phyloP scores from a whole-genome alignment of 1,284 basidiomycete species.

The Sphaerobolus stellatus region DNA sequence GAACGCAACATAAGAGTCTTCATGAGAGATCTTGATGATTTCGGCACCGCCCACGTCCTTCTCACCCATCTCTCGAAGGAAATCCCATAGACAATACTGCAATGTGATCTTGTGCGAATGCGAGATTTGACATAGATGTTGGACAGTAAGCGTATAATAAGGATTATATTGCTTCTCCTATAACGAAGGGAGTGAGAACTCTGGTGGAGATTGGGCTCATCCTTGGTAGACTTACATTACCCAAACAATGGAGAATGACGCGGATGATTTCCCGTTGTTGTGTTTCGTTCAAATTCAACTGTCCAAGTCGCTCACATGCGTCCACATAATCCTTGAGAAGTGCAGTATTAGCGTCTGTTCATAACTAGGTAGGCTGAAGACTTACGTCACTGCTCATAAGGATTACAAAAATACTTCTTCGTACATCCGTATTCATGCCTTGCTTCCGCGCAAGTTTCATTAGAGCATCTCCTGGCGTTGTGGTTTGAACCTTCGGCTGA shows the following conservation, averaged over 20 bases:
- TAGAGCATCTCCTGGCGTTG: conserved; percentile 40
- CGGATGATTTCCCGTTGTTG: conserved; percentile 95
- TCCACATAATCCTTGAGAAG: conserved; percentile 82
- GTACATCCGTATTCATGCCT: conserved; percentile 98
- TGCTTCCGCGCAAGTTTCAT: conserved; percentile 84
- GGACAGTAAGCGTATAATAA: conserved; percentile 88
- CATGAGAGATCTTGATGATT: conserved; percentile 62
- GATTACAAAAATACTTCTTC: conserved; percentile 87
- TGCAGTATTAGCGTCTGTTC: conserved; percentile 6
- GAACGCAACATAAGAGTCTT: conserved; percentile 37
- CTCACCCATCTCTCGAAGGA: conserved; percentile 89
- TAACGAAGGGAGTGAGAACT: conserved; percentile 5
- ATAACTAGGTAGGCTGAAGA: conserved; percentile 12
- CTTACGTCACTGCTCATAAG: conserved; percentile 91
- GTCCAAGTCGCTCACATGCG: conserved; percentile 83
- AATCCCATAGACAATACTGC: conserved; percentile 98
- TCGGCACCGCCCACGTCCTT: conserved; percentile 78
- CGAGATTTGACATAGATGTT: conserved; percentile 70
- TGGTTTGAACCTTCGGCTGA: conserved; percentile 28
- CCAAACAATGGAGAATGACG: conserved; percentile 91
- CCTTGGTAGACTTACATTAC: conserved; percentile 70
- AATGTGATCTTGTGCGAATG: conserved; percentile 89
- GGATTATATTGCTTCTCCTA: conserved; percentile 94
- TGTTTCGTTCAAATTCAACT: conserved; percentile 82
- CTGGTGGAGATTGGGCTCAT: conserved; percentile 1